These are phyloP conservation scores for Epichloe elymi DNA, from an alignment of 2,329 filamentous ascomycete genomes.

Conservation along the genomic window DNA sequence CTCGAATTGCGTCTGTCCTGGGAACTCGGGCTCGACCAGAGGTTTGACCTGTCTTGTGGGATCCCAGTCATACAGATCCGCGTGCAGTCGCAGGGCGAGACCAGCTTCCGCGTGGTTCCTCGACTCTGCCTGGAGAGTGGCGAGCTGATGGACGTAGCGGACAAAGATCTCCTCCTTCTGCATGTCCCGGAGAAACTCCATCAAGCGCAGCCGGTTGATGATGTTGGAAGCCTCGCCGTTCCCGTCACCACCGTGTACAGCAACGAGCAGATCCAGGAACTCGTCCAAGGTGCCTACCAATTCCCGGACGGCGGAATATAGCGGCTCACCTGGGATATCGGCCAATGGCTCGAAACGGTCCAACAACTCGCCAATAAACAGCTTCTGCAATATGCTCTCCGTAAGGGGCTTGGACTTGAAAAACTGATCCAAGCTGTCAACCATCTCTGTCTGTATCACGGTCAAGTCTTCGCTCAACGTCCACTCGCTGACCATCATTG, in stretches of 20 bases:
- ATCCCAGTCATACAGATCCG: slow-evolving; percentile 89
- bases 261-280: slow-evolving; percentile 78
- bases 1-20: slow-evolving; percentile 77
- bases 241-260: slow-evolving; percentile 67
- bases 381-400: slow-evolving; percentile 80
- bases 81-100: slow-evolving; percentile 76
- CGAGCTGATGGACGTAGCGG: slow-evolving; percentile 86
- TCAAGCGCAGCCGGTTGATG: slow-evolving; percentile 77
- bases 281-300: slow-evolving; percentile 80
- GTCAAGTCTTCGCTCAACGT: slow-evolving; percentile 84
- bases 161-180: slow-evolving; percentile 95
- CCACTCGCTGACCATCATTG: slow-evolving; percentile 99
- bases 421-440: slow-evolving; percentile 78
- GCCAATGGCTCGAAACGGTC: slow-evolving; percentile 64
- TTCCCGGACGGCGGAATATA: slow-evolving; percentile 64
- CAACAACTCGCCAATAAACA: slow-evolving; percentile 78
- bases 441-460: slow-evolving; percentile 89
- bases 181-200: slow-evolving; percentile 96
- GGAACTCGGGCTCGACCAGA: slow-evolving; percentile 62
- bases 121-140: slow-evolving; percentile 59
- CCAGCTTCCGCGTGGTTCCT: slow-evolving; percentile 80
- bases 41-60: slow-evolving; percentile 51
- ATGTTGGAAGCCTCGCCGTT: slow-evolving; percentile 67
- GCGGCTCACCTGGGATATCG: slow-evolving; percentile 51
- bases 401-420: slow-evolving; percentile 84